Evolutionary conservation across 805 yeast species (phyloP), one percentile per base, ranked within the genome.

Genomic region (Allodekkera sacchari): DNA sequence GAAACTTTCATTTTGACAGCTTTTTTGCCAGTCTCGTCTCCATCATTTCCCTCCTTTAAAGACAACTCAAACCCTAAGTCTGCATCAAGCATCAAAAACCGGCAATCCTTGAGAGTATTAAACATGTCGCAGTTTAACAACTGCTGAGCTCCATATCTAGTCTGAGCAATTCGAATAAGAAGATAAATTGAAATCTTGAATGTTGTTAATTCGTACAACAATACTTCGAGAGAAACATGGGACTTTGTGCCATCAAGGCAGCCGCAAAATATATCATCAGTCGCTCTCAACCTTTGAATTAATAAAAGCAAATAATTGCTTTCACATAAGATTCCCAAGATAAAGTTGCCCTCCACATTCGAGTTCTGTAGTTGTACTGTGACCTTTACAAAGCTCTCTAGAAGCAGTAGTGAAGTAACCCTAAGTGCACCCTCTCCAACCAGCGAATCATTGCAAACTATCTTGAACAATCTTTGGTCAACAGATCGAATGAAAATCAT

Each of bases 341-440:
- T 66, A 42, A 76, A 70, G 39, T 71, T 68, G 18, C 69, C 62
- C 25, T 70, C 63, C n/a, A 57, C 45, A 20, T 67, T 64, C 2
- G 79, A 69, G 23, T 76, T 52, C 35, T 74, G 76, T 18, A 76
- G 66, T 31, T 78, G 55, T 1, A 80, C 66, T 10, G 52, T 31
- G 2, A 48, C 40, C 23, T 55, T 57, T 22, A 56, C 36, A 6
- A 59, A 31, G 6, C 43, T 47, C 44, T 85, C 94, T 39, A 92
- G 53, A 10, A 88, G 59, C n/a, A 85, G 50, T 10, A 88, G 61
- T 2, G 95, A 77, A 0, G 89, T 76, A 8, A 87, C 68, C 42
- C 92, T 69, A 6, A 80, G 69, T 1, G 80, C 61, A 2, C 89
- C 92, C 43, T 82, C 92, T 3, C 88, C 85, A 33, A 74, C 65